These are phyloP conservation scores for Candida patagonica DNA, from an alignment of 805 yeast genomes.

Conservation along the genomic window DNA sequence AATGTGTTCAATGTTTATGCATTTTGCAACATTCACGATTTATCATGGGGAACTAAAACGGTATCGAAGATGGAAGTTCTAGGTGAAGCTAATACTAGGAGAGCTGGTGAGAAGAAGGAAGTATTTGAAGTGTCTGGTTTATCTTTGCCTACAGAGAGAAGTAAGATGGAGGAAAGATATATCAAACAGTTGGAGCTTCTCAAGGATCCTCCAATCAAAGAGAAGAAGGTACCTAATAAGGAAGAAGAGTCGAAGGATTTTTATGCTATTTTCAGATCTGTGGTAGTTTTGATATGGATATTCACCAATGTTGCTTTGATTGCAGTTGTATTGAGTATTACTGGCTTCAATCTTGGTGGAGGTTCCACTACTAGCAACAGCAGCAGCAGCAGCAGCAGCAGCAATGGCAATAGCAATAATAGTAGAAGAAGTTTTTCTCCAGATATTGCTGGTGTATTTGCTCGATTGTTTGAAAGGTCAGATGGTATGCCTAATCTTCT, in stretches of 20 bases:
- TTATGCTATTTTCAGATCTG: conserved; percentile 82
- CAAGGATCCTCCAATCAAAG: conserved; percentile 27
- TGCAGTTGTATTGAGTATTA: conserved; percentile 76
- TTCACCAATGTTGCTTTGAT: conserved; percentile 73
- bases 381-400: conserved; percentile 6
- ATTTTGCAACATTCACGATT: conserved; percentile 91
- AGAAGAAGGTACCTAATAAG: conserved; percentile 27
- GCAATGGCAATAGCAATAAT: conserved; percentile 23
- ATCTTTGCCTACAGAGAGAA: conserved; percentile 51
- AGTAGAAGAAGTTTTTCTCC: conserved; percentile 6
- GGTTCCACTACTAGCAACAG: conserved; percentile 24
- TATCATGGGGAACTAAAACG: conserved; percentile 97
- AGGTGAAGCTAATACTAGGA: conserved; percentile 72
- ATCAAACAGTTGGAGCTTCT: conserved; percentile 53
- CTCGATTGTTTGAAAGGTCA: conserved; percentile 2
- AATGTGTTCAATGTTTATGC: conserved; percentile 91
- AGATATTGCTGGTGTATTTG: conserved; percentile 2
- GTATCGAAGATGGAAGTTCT: conserved; percentile 57
- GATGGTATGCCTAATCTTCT: conserved; percentile 23
- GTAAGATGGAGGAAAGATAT: conserved; percentile 71
- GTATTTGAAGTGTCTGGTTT: conserved; percentile 35
- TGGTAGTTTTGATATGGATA: conserved; percentile 86
- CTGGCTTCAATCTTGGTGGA: conserved; percentile 47
- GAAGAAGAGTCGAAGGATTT: conserved; percentile 64
- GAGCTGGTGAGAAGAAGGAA: conserved; percentile 49